Evolutionary conservation across 2,329 filamentous ascomycete species (phyloP), one percentile per base, ranked within the genome.

Genomic region (Claviceps purpurea): DNA sequence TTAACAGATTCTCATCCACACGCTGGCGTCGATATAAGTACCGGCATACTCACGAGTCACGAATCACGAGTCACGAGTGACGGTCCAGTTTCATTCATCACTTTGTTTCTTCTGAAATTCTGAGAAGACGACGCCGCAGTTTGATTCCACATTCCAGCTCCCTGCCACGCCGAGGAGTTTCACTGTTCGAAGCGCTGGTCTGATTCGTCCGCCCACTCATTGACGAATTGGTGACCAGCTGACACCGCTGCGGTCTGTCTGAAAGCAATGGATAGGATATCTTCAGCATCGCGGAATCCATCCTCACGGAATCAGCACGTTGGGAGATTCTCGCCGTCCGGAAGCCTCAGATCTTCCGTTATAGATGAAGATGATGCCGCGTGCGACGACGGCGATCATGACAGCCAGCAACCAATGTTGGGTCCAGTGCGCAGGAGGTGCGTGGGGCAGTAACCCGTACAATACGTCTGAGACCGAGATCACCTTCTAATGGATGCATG

Each of bases 251-350:
- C 4, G 14, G 18, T 26, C 42, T 11, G 46, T 43, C 11, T 10
- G 13, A 18, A 26, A 39, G 40, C 39, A 7, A 54, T 55, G 53
- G 30, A 34, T 34, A 34, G 30, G 30, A 34, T 34, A 34, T 42
- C 43, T 11, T 38, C 59, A 34, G 52, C 54, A 24, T 57, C 61
- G 52, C 61, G 63, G 47, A 72, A 71, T 58, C 70, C 70, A 50
- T 61, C 68, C 39, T 71, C 64, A 52, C 75, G 73, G 72, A 70
- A 72, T 59, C 68, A 73, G 57, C 73, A 74, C 58, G 68, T 72
- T 46, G 68, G 71, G 30, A 66, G 69, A 18, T 59, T 62, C 26
- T 71, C 73, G 26, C 68, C 70, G 1, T 67, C 65, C 10, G 68
- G 66, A 24, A 76, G 73, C 60, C 52, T 68, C n/a, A 67, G 66